These are phyloP conservation scores for Mucor saturninus DNA, from an alignment of 371 early-diverging fungal genomes.

Conservation along the genomic window DNA sequence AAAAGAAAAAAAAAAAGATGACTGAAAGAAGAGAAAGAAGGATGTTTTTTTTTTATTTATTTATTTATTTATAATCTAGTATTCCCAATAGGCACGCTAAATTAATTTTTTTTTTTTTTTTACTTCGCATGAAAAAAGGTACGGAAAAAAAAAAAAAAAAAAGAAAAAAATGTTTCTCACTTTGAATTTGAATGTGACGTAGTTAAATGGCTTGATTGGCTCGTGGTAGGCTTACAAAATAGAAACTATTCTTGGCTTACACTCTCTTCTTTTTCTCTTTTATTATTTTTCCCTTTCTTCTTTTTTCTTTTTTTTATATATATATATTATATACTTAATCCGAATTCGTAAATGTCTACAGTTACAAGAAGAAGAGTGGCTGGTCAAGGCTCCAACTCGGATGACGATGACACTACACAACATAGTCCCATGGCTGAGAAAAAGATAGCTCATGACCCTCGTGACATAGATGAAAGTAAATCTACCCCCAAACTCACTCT, in stretches of 20 bases:
- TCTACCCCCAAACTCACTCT: constrained; percentile 80
- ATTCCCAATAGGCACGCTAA: no score
- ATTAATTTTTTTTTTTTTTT: background rate
- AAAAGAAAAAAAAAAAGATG: background rate
- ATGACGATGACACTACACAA: constrained; percentile 27
- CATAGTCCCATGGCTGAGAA: constrained; percentile 30
- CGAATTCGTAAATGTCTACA: constrained; percentile 34
- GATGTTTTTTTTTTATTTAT: background rate
- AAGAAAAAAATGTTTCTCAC: no score
- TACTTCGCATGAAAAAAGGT: background rate
- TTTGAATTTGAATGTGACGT: no score
- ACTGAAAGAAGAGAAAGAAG: constrained; percentile 1
- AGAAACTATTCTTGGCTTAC: background rate
- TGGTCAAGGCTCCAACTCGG: constrained; percentile 33
- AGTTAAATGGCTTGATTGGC: no score
- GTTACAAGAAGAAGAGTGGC: constrained; percentile 51
- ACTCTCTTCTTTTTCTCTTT: constrained; percentile 3
- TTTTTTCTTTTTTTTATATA: background rate
- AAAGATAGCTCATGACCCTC: constrained; percentile 55
- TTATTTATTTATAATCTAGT: background rate
- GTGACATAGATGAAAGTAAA: constrained; percentile 65
- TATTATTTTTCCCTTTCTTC: background rate
- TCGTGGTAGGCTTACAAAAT: background rate
- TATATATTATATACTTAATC: no score
- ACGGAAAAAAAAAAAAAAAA: no score